Evolutionary conservation across 2,329 filamentous ascomycete species (phyloP).

Genomic region (Cadophora gregata): DNA sequence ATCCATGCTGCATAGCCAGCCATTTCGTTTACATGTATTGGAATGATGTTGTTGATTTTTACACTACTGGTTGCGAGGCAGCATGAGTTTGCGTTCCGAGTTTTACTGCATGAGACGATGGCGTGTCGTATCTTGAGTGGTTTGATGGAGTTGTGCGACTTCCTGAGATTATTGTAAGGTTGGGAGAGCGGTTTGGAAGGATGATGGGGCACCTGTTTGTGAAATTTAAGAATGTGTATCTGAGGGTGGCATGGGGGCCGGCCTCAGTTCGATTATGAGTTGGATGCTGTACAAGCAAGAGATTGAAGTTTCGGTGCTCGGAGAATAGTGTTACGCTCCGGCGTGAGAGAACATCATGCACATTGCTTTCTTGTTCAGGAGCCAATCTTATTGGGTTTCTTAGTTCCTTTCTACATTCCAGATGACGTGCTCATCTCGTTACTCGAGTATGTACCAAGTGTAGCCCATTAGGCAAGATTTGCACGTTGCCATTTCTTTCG

Average conservation of each 20-base stretch:
- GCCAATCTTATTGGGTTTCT: too few species aligned
- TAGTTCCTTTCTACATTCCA: too few species aligned
- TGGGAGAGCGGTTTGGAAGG: not conserved
- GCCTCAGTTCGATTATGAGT: not conserved
- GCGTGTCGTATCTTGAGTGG: slow-evolving; percentile 6
- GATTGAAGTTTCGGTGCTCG: not conserved
- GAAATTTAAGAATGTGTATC: not conserved
- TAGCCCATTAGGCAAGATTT: too few species aligned
- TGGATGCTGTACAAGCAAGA: not conserved
- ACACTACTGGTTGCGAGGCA: slow-evolving; percentile 11
- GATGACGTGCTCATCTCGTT: too few species aligned
- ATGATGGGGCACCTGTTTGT: not conserved
- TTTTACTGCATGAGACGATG: slow-evolving; percentile 21
- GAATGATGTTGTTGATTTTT: slow-evolving; percentile 8
- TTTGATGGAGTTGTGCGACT: not conserved
- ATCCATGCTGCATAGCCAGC: slow-evolving; percentile 19
- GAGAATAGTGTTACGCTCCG: too few species aligned
- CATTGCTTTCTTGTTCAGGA: too few species aligned
- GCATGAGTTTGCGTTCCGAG: slow-evolving; percentile 17
- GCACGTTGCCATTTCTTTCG: too few species aligned
- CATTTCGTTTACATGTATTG: slow-evolving; percentile 21
- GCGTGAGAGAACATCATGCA: too few species aligned
- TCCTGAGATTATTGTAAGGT: not conserved
- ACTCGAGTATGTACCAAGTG: too few species aligned
- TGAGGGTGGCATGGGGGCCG: not conserved